Conservation (phyloP, 2,329 filamentous ascomycete species). For the Colletotrichum sp. region DNA sequence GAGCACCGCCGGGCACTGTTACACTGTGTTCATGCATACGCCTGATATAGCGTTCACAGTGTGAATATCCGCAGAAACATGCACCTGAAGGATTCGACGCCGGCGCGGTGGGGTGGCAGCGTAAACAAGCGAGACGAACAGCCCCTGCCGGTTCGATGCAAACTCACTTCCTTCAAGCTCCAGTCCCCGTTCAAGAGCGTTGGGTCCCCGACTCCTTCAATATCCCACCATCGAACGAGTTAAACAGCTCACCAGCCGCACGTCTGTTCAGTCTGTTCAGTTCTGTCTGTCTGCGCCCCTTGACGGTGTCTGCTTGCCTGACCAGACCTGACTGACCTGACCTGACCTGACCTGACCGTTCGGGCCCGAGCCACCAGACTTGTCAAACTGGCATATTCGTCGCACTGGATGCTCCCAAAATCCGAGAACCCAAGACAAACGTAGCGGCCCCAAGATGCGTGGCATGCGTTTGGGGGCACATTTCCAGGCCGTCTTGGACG, state of each 20-base stretch:
- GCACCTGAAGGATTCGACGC: neutral
- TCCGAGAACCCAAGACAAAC: neutral
- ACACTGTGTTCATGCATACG: neutral
- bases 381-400: neutral
- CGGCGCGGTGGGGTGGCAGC: slow-evolving; percentile 3
- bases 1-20: neutral
- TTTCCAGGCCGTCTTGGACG: neutral
- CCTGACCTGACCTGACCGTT: neutral
- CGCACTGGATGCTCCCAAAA: neutral
- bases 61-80: neutral
- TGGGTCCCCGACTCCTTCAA: slow-evolving; percentile 8
- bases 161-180: neutral
- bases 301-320: neutral
- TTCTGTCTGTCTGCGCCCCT: neutral
- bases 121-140: slow-evolving; percentile 1
- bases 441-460: neutral
- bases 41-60: accelerated
- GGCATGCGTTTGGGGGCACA: neutral
- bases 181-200: neutral
- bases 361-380: neutral
- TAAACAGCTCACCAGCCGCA: neutral
- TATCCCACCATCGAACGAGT: slow-evolving; percentile 7
- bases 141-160: neutral
- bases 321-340: neutral
- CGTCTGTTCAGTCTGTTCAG: neutral